Base-by-base conservation (phyloP, 2,329 filamentous ascomycete genomes). In the Coniochaeta sp. region DNA sequence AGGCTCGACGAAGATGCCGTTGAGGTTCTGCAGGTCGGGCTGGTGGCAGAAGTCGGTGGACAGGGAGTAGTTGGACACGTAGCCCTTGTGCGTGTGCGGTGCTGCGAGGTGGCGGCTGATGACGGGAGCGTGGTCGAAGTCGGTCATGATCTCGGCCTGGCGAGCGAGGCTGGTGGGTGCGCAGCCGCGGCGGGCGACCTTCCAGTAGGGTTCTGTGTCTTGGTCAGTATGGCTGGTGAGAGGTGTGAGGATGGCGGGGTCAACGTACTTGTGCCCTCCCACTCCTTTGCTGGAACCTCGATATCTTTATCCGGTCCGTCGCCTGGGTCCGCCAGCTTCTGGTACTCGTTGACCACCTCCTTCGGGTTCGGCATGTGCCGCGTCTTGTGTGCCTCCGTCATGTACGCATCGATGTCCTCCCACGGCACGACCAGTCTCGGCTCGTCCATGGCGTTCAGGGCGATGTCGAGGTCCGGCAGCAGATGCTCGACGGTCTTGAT, bases 371-470 rank as follows among this genome's bases (percentile, higher is more conserved):
- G 68, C 52, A 86, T 73, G 17, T 69, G 71, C 52, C 77, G 74
- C 9, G 76, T 79, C 63, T 78, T 73, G 59, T 77, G 74, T 36
- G 85, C 85, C 61, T 78, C 77, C 54, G 74, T 69, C 72, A 89
- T 77, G 60, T 81, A 79, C 0, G 70, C 70, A 28, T 82, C 73
- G 58, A 89, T 81, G 6, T 84, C 79, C 67, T 89, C 85, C 79
- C 81, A 88, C 3, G 85, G 81, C 1, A 84, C 82, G 14, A 89
- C 79, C 9, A 89, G 67, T 28, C 86, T 77, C 43, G 86, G 86
- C 67, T 89, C 86, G 65, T 89, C 87, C 79, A 89, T 84, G 34
- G 81, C 77, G 64, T 89, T 89, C 62, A 89, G 76, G 0, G 86
- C 80, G 61, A 89, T 78, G 62, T 89, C 86, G 81, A 89, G 85